These are phyloP conservation scores for Cladosporium sp. DNA, from an alignment of 2,329 filamentous ascomycete genomes.

Conservation along the genomic window DNA sequence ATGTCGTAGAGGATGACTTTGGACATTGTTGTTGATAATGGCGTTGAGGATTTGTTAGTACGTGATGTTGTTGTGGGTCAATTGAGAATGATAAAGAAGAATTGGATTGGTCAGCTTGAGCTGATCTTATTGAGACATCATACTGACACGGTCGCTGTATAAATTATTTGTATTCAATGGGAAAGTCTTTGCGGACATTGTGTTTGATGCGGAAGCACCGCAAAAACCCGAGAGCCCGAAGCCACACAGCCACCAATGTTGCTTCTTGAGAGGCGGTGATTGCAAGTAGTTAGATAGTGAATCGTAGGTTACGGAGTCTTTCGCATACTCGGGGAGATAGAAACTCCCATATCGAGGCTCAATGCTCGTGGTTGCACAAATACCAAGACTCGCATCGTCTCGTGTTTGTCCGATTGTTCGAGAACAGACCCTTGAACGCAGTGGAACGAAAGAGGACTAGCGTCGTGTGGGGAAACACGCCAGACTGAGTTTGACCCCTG, in stretches of 20 bases:
- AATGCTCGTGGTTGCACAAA: background rate
- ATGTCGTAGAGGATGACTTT: slow-evolving; percentile 28
- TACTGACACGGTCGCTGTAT: background rate
- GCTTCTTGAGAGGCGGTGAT: background rate
- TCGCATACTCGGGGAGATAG: background rate
- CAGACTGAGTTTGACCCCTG: background rate
- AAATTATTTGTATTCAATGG: background rate
- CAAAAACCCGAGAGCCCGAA: background rate
- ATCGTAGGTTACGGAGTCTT: background rate
- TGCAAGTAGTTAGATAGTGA: background rate
- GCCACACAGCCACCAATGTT: background rate
- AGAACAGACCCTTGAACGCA: background rate
- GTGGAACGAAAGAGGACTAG: background rate
- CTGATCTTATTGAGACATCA: background rate
- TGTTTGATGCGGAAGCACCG: background rate
- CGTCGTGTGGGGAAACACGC: background rate
- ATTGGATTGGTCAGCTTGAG: background rate
- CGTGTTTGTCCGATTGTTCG: background rate
- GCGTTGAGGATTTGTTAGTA: background rate
- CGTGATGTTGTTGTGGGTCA: background rate
- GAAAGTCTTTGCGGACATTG: background rate
- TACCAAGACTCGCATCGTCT: background rate
- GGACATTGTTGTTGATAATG: background rate
- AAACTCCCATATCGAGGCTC: background rate
- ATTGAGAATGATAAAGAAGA: background rate